A percentile compares a stretch with the other conserved stretches of the same genome.
Evolutionary conservation across 805 yeast species (phyloP).

Genomic region (Candida hispaniensis): DNA sequence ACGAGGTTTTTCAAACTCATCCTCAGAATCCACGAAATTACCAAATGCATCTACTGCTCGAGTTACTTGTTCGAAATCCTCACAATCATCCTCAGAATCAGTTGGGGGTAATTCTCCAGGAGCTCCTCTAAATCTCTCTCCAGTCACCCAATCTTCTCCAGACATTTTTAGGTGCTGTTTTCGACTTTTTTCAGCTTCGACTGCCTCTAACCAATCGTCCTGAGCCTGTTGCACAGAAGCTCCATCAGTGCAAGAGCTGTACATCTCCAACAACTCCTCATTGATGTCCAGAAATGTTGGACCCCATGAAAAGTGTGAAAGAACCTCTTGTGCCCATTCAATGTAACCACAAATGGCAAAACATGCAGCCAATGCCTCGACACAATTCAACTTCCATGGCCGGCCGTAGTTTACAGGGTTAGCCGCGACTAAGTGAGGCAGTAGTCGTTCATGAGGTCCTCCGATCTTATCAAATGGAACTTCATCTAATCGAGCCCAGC

Average conservation of each 20-base stretch:
- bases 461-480: conserved; percentile 92
- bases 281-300: conserved; percentile 75
- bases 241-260: conserved; percentile 71
- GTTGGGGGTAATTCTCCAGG: conserved; percentile 25
- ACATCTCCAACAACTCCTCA: conserved; percentile 61
- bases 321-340: conserved; percentile 76
- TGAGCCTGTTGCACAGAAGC: conserved; percentile 65
- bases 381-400: conserved; percentile 94
- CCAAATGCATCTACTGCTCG: conserved; percentile 8
- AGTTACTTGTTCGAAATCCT: conserved; percentile 7
- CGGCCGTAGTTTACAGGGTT: conserved; percentile 94
- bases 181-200: conserved; percentile 37
- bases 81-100: conserved; percentile 21
- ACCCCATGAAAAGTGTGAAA: conserved; percentile 88
- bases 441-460: conserved; percentile 71
- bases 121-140: conserved; percentile 22
- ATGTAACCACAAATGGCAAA: conserved; percentile 84
- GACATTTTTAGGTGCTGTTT: conserved; percentile 35
- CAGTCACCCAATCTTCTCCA: conserved; percentile 25
- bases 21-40: no score
- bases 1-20: conserved; percentile 1
- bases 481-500: conserved; percentile 97
- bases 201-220: conserved; percentile 55
- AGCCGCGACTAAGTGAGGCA: conserved; percentile 92
- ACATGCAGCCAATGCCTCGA: conserved; percentile 95